Evolutionary conservation across 1,139 yeast species (phyloP), one percentile per base, ranked within the genome.

Genomic region (Hemisphaericaspora subhashii): DNA sequence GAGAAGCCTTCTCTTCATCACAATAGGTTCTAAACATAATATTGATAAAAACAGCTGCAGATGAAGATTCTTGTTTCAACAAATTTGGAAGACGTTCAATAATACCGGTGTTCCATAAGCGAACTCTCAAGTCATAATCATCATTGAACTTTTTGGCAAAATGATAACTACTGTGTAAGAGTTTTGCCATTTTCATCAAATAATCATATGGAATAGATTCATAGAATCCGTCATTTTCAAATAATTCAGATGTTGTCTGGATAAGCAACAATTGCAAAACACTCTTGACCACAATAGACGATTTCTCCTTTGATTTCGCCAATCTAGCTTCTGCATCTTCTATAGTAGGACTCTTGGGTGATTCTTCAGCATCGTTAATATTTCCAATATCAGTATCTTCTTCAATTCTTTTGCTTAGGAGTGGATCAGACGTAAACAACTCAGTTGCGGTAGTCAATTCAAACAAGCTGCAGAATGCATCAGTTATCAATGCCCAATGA

Each of bases 1-100:
- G 41, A 52, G 62, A 49, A 46, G 74, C 62, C 60, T 72, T 66
- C 55, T 72, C 79, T 37, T 77, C 80, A 53, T 86, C 90, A 50
- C 88, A 78, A 59, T 87, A 89, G 60, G 92, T 68, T 51, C 85
- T 74, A 70, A 92, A 86, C 72, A 87, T 73, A 35, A 89, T 77
- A 50, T 84, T 83, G 47, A 92, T 81, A 59, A 83, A 86, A 1
- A 89, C 95, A 2, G 95, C 92, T 1, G 96, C 85, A 0, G 97
- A 81, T 16, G 89, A 81, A 0, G 95, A 83, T 60, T 94, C 98
- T 62, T 94, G 98, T 52, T 87, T 86, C 51, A 90, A 68, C 51
- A 94, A 68, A 55, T 92, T 94, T 16, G 99, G 98, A 45, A 90
- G 73, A 56, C 92, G 85, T 54, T 88, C 95, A 65, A 90, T 92